A percentile compares a stretch with the other conserved stretches of the same genome.
Conservation (phyloP, 2,329 filamentous ascomycete species). For the Keithomyces neogunnii region DNA sequence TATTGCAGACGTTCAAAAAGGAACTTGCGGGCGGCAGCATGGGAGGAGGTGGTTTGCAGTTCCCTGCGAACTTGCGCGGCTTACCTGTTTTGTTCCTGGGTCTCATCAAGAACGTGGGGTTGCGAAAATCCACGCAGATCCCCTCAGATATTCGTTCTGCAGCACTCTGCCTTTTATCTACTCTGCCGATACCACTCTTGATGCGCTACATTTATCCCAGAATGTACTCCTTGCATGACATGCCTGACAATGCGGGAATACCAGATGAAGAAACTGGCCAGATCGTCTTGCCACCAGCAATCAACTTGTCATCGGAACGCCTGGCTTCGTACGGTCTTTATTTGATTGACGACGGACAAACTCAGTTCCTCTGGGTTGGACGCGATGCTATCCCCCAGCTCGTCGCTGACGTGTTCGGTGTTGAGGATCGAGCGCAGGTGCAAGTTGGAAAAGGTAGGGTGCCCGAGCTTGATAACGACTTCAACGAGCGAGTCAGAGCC, state of each 20-base stretch:
- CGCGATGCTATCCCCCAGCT: slow-evolving; percentile 87
- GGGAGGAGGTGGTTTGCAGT: slow-evolving; percentile 87
- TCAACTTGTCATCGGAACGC: slow-evolving; percentile 82
- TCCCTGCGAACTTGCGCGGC: slow-evolving; percentile 84
- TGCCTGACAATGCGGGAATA: slow-evolving; percentile 87
- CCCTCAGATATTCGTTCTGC: slow-evolving; percentile 90
- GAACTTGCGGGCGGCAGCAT: slow-evolving; percentile 93
- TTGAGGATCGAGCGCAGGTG: slow-evolving; percentile 72
- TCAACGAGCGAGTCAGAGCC: slow-evolving; percentile 86
- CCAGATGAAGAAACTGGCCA: slow-evolving; percentile 81
- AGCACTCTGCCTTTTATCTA: slow-evolving; percentile 88
- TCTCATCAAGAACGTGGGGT: slow-evolving; percentile 90
- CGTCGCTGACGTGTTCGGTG: slow-evolving; percentile 81
- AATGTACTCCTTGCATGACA: slow-evolving; percentile 84
- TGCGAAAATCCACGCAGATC: slow-evolving; percentile 88
- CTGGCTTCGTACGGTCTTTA: slow-evolving; percentile 88
- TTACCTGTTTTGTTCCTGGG: slow-evolving; percentile 87
- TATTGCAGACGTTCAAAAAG: slow-evolving; percentile 93
- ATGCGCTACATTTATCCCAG: slow-evolving; percentile 89
- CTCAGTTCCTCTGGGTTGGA: slow-evolving; percentile 95
- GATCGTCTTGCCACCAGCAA: slow-evolving; percentile 73
- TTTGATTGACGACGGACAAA: slow-evolving; percentile 93
- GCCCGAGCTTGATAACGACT: slow-evolving; percentile 87
- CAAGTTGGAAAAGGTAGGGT: slow-evolving; percentile 86
- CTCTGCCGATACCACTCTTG: slow-evolving; percentile 77